These are phyloP conservation scores for Cutaneotrichosporon cavernicola DNA, from an alignment of 1,284 basidiomycete species.

Conservation along the genomic window DNA sequence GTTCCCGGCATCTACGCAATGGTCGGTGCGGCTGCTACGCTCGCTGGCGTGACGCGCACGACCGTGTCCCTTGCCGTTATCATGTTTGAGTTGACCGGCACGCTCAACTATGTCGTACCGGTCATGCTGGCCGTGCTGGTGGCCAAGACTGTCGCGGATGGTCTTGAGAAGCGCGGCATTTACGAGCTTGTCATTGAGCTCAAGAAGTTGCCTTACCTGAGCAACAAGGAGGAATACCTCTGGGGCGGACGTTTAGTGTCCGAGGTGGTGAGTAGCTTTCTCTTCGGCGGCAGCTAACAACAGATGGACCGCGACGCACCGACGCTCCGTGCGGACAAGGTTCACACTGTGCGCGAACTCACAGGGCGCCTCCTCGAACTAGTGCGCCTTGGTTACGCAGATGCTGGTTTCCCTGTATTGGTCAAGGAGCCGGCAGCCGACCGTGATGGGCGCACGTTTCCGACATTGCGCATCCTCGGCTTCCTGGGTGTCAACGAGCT, in stretches of 20 bases:
- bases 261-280: constrained; percentile 65
- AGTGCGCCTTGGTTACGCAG: constrained; percentile 53
- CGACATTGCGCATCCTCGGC: constrained; percentile 68
- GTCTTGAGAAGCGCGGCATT: constrained; percentile 88
- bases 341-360: constrained; percentile 45
- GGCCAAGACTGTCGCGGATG: constrained; percentile 90
- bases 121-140: constrained; percentile 84
- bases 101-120: constrained; percentile 89
- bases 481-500: constrained; percentile 91
- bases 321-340: constrained; percentile 44
- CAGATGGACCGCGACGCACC: constrained; percentile 57
- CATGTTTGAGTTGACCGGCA: constrained; percentile 94
- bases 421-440: constrained; percentile 56
- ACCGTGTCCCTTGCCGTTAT: constrained; percentile 89
- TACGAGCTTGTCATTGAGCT: constrained; percentile 93
- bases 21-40: constrained; percentile 81
- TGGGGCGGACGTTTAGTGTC: constrained; percentile 74
- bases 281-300: constrained; percentile 14
- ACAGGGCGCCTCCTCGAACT: constrained; percentile 48
- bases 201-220: constrained; percentile 82
- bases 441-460: constrained; percentile 21
- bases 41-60: constrained; percentile 75
- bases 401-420: constrained; percentile 85
- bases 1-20: constrained; percentile 87
- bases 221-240: constrained; percentile 80